Conservation (phyloP, 768 basidiomycete genomes). For the Kwoniella sp. region DNA sequence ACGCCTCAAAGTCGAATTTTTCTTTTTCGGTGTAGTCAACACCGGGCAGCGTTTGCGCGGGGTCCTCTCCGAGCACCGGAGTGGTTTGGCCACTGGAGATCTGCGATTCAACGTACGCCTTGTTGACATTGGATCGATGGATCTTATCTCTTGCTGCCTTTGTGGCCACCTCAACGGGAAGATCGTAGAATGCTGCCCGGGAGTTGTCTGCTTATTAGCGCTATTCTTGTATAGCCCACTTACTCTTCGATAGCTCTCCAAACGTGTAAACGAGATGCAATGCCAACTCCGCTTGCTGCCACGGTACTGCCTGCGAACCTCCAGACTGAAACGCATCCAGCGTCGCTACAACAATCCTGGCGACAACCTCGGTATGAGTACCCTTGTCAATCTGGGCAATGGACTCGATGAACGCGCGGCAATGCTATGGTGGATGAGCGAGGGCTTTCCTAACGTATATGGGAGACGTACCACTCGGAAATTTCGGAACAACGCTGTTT, state of each 20-base stretch:
- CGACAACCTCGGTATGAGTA: conserved; percentile 73
- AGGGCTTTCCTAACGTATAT: background rate
- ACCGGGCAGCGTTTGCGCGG: conserved; percentile 1
- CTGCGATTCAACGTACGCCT: conserved; percentile 10
- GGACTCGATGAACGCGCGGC: conserved; percentile 61
- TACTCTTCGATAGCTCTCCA: conserved; percentile 82
- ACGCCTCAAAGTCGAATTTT: conserved; percentile 52
- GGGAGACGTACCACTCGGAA: conserved; percentile 66
- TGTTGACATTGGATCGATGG: conserved; percentile 37
- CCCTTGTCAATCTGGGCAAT: conserved; percentile 78
- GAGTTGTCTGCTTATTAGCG: conserved; percentile 59
- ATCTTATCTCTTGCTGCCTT: conserved; percentile 50
- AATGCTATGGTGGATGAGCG: conserved; percentile 12
- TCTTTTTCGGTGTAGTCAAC: conserved; percentile 11
- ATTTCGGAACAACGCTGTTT: conserved; percentile 71
- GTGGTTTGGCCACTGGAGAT: conserved; percentile 34
- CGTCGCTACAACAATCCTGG: conserved; percentile 67
- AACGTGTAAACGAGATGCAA: conserved; percentile 91
- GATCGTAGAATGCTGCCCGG: conserved; percentile 76
- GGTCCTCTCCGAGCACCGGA: conserved; percentile 19
- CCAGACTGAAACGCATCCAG: conserved; percentile 60
- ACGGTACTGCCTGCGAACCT: conserved; percentile 63
- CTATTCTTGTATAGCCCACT: conserved; percentile 35
- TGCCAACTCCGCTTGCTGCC: conserved; percentile 91
- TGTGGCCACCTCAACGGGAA: conserved; percentile 60